Conservation (phyloP, 2,329 filamentous ascomycete species). For the Leptographium procerum region DNA sequence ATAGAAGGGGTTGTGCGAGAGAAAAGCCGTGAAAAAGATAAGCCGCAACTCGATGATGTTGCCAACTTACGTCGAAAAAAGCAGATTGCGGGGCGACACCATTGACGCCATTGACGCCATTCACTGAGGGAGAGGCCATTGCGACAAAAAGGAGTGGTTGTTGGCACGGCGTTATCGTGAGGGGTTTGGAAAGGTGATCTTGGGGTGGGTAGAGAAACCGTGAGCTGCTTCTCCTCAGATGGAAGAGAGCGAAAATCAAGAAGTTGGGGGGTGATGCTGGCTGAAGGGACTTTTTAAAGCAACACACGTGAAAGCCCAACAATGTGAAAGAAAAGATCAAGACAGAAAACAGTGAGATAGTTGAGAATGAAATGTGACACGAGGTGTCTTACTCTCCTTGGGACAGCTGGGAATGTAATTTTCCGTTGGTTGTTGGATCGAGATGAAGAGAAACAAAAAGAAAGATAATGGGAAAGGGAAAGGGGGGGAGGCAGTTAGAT, state of each 20-base stretch:
- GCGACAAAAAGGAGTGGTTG: not conserved
- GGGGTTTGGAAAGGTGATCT: not conserved
- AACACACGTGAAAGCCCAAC: not conserved
- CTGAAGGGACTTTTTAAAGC: not conserved
- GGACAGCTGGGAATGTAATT: not conserved
- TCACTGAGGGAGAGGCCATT: conserved; percentile 12
- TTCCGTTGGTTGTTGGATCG: not conserved
- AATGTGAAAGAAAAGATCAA: not conserved
- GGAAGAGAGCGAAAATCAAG: not conserved
- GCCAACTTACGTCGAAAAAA: conserved; percentile 10
- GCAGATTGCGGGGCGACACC: conserved; percentile 10
- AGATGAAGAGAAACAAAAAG: not conserved
- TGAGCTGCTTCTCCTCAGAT: not conserved
- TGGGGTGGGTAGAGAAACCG: not conserved
- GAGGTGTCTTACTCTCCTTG: not conserved
- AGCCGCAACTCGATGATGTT: not conserved
- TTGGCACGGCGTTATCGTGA: not conserved
- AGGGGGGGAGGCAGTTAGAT: not conserved
- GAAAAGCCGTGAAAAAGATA: too few species aligned
- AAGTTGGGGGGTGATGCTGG: not conserved
- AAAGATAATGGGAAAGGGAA: not conserved
- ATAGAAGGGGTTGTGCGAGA: not conserved
- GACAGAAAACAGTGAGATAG: not conserved
- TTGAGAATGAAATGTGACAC: not conserved
- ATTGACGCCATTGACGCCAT: conserved; percentile 10